A percentile compares a stretch with the other conserved stretches of the same genome.
These are phyloP conservation scores for Pythium periplocum DNA, from an alignment of 352 stramenopile species.

Conservation along the genomic window DNA sequence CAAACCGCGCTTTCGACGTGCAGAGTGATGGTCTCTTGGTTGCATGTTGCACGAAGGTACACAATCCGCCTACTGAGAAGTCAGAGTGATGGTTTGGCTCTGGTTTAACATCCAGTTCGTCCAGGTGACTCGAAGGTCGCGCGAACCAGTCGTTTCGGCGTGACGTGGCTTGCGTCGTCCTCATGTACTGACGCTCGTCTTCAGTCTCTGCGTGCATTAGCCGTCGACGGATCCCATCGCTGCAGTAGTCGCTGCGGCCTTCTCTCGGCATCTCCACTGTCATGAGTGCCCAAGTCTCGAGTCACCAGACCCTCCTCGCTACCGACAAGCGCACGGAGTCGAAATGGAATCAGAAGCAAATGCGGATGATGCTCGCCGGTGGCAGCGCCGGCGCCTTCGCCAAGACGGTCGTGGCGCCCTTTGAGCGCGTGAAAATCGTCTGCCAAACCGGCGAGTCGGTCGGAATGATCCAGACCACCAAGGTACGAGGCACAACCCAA, in stretches of 20 bases:
- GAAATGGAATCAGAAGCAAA: slow-evolving; percentile 50
- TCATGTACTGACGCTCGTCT: not conserved
- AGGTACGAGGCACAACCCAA: slow-evolving; percentile 9
- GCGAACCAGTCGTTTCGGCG: not conserved
- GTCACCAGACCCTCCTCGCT: no score
- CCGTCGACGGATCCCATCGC: slow-evolving; percentile 4
- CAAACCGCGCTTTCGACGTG: not conserved
- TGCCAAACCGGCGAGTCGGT: slow-evolving; percentile 70
- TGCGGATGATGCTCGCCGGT: slow-evolving; percentile 65
- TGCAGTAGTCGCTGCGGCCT: slow-evolving; percentile 16
- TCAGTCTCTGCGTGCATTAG: not conserved
- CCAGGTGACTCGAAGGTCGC: slow-evolving; percentile 22
- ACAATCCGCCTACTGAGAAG: no score
- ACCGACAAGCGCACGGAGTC: slow-evolving; percentile 7
- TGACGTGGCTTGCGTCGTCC: slow-evolving; percentile 14
- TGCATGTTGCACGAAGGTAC: not conserved
- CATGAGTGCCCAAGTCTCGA: not conserved
- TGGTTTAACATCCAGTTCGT: not conserved
- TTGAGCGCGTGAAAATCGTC: slow-evolving; percentile 84
- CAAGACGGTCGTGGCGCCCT: slow-evolving; percentile 77
- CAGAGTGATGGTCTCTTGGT: slow-evolving; percentile 13
- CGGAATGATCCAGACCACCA: slow-evolving; percentile 69
- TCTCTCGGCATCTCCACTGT: not conserved
- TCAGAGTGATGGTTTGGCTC: no score
- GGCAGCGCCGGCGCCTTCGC: slow-evolving; percentile 69